Evolutionary conservation across 306 rosid species (phyloP).

Genomic region (Sindora glabra): DNA sequence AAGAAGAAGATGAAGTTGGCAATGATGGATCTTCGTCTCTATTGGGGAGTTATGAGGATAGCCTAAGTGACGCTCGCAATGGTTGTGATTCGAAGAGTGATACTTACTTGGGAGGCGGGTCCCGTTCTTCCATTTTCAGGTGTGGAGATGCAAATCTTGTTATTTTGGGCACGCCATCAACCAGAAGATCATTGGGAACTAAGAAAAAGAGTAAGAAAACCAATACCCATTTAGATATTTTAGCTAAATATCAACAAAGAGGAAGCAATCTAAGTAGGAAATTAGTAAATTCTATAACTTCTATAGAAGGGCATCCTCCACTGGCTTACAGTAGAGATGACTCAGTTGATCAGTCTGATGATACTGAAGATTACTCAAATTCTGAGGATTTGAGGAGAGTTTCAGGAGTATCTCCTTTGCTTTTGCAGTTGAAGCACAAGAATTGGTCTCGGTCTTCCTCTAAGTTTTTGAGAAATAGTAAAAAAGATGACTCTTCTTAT

Average conservation of each 20-base stretch:
- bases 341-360: conserved; percentile 65
- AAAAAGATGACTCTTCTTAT: conserved; percentile 74
- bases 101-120: conserved; percentile 28
- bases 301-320: conserved; percentile 36
- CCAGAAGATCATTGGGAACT: conserved; percentile 15
- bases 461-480: conserved; percentile 35
- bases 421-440: conserved; percentile 50
- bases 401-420: conserved; percentile 64
- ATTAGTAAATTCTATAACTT: conserved; percentile 27
- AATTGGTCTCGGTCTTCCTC: conserved; percentile 58
- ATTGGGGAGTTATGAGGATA: conserved; percentile 49
- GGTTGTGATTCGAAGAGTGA: conserved; percentile 57
- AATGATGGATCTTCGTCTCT: conserved; percentile 47
- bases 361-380: conserved; percentile 54
- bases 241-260: conserved; percentile 35
- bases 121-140: conserved; percentile 40
- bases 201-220: conserved; percentile 52
- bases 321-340: conserved; percentile 37
- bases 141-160: conserved; percentile 48
- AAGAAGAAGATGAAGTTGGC: conserved; percentile 27
- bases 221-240: conserved; percentile 34
- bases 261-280: conserved; percentile 36
- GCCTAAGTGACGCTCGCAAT: conserved; percentile 64
- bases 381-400: conserved; percentile 52
- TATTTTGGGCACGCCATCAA: conserved; percentile 20